phyloP scores from a whole-genome alignment of 106 monocot genomes.

The Gastrodia elata region DNA sequence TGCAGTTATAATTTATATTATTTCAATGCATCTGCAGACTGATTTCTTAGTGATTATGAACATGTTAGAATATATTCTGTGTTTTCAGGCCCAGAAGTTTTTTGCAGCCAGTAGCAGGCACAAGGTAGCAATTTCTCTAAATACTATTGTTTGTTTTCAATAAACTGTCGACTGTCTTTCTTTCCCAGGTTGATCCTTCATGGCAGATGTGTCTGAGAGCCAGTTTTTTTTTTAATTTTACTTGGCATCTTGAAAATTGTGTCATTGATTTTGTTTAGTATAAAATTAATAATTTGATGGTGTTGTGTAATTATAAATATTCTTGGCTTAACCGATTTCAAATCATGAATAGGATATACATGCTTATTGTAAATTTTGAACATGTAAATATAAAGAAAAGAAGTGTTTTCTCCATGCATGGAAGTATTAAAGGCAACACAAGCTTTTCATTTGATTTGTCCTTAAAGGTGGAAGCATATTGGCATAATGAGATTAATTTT shows the following conservation, averaged over 20 bases:
- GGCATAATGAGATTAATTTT: background rate
- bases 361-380: background rate
- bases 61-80: conserved; percentile 5
- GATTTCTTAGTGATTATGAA: background rate
- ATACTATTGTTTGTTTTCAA: background rate
- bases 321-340: background rate
- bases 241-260: background rate
- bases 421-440: background rate
- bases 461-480: background rate
- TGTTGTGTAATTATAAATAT: background rate
- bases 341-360: background rate
- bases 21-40: background rate
- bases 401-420: background rate
- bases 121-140: conserved; percentile 48
- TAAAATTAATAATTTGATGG: background rate
- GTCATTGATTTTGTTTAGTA: background rate
- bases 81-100: conserved; percentile 65
- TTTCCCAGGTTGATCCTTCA: background rate
- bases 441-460: background rate
- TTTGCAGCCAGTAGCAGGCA: conserved; percentile 55
- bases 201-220: background rate
- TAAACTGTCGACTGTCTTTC: background rate
- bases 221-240: background rate
- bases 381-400: background rate
- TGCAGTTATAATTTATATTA: background rate